Evolutionary conservation across 768 basidiomycete genomes (phyloP), one percentile per base, ranked within the genome.

Genomic region (Tremella mesenterica): DNA sequence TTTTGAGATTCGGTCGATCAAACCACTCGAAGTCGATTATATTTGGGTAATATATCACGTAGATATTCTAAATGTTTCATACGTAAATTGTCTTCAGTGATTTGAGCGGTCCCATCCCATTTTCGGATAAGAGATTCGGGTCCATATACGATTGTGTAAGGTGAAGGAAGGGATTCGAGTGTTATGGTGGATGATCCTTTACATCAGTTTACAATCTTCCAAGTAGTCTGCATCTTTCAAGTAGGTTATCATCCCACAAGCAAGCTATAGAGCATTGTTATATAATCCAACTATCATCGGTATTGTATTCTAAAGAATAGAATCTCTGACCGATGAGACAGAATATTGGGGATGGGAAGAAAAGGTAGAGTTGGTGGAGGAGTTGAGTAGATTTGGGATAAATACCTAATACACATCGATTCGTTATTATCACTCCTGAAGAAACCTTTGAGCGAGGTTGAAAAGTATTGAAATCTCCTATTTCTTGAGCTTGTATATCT

Each of bases 41-140:
- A 48, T 69, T 70, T 72, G 31, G 71, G 71, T 33, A 72, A 23
- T 31, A 90, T 90, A 70, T 96, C 93, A 38, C 83, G 77, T 48
- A 97, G 77, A 71, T 96, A 96, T 63, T 93, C 90, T 3, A 83
- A 81, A 63, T 96, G 92, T 68, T 96, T 96, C 41, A 80, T 76
- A 49, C 88, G 78, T 55, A 96, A 71, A 64, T 89, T 89, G 25
- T 80, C 79, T 64, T 91, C 91, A 64, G 92, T 89, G 0, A 83
- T 77, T 60, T 83, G 81, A 7, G 88, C 88, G 56, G 85, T 79
- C 14, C 88, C 89, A 58, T 86, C 89, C 88, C 91, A 95, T 6
- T 73, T 79, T 45, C 89, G 77, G 50, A 85, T 78, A 56, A 88
- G 83, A 1, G 73, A 70, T n/a, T 64, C 59, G 4, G 82, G 80